These are phyloP conservation scores for Leccinum barrowsii DNA, from an alignment of 768 basidiomycete species.

Conservation along the genomic window DNA sequence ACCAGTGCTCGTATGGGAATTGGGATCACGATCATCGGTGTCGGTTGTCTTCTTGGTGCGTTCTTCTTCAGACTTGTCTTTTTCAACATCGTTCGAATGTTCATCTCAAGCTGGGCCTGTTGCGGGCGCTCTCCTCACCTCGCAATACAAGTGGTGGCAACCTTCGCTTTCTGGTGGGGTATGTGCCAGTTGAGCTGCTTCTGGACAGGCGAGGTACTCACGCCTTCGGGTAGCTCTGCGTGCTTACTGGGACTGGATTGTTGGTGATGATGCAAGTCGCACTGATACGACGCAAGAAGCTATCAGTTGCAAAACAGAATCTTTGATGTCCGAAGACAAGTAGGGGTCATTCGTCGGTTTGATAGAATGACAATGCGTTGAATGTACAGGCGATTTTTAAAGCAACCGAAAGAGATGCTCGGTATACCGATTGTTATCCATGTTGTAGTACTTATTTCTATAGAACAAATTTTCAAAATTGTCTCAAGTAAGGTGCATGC, in stretches of 20 bases:
- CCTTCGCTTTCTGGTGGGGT: constrained; percentile 50
- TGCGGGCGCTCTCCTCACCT: constrained; percentile 53
- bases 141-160: constrained; percentile 52
- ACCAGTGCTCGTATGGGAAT: constrained; percentile 30
- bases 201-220: neutral
- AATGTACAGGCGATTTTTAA: neutral
- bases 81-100: neutral
- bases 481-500: constrained; percentile 12
- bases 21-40: constrained; percentile 2
- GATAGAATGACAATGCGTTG: neutral
- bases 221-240: neutral
- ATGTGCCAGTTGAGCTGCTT: neutral
- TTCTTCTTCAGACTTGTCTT: constrained; percentile 1
- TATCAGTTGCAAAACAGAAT: neutral
- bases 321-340: neutral
- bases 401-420: too few relatives aligned
- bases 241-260: constrained; percentile 1
- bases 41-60: constrained; percentile 20
- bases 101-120: constrained; percentile 45
- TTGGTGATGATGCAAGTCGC: constrained; percentile 5
- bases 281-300: neutral
- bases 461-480: too few relatives aligned
- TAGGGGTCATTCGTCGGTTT: neutral
- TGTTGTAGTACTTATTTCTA: too few relatives aligned
- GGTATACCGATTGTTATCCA: too few relatives aligned